Base-by-base conservation (phyloP, 176 grass and related monocot species). In the Carex parvula region DNA sequence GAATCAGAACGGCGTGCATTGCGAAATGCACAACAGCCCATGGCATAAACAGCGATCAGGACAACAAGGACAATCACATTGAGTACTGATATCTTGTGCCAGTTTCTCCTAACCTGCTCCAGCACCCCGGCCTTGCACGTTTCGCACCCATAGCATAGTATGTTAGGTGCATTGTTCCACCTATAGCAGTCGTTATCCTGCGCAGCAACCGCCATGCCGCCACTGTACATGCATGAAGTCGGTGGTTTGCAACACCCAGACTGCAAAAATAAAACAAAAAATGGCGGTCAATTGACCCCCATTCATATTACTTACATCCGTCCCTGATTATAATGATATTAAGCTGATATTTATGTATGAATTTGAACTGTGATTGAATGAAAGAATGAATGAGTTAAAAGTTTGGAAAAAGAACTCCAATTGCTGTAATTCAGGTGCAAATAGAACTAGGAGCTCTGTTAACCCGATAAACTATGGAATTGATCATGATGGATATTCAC, bases 241-340 rank as follows among this genome's bases (percentile, higher is more conserved):
- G 96, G 96, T 20, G 96, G 96, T 83, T 99, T 99, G 88, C 96
- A 99, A 80, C 96, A 99, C 10, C 96, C 96, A 0, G 96, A 99
- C 96, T 99, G 88, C 87, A 84, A 35, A 35, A 22, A 64, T 24
- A 29, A 29, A 39, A 39, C 5, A 39, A 5, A 39, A 39, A 39
- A 39, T 0, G 5, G 37, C 0, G 5, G 5, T 39, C 37, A 39
- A 37, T 37, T 37, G 35, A 37, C 35, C 35, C 35, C 35, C 30
- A 32, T 37, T 37, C 35, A 37, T 37, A 37, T 37, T 37, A 37
- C 35, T 37, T 37, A 37, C 35, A 37, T 37, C 35, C 35, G 35
- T 4, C 35, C 35, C 3, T 37, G 35, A 37, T 17, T 29, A 9
- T 35, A 16, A 67, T 67, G 12, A 64, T 32, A 67, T 67, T 37